Conservation (phyloP, 306 rosid genomes). For the Pterocarpus santalinus region DNA sequence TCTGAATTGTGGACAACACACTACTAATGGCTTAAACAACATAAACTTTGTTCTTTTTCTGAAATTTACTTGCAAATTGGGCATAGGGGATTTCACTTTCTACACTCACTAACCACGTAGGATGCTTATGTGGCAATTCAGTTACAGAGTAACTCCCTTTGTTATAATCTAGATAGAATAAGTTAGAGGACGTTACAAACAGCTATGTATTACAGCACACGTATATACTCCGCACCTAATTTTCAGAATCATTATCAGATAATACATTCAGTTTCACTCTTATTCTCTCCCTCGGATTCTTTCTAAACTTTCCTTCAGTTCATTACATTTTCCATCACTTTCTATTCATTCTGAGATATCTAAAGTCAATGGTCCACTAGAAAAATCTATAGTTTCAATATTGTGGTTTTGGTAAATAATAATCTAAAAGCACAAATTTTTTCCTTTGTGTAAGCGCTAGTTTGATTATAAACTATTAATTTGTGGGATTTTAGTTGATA, state of each 20-base stretch:
- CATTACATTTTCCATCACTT: background rate
- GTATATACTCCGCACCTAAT: background rate
- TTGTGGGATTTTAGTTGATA: conserved; percentile 32
- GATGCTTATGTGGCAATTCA: background rate
- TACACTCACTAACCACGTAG: background rate
- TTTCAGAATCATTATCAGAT: background rate
- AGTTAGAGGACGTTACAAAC: background rate
- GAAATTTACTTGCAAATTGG: conserved; percentile 29
- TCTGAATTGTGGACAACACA: background rate
- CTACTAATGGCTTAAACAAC: conserved; percentile 25
- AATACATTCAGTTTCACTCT: background rate
- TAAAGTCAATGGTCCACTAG: background rate
- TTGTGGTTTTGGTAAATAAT: conserved; percentile 40
- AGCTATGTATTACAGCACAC: background rate
- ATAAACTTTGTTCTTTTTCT: background rate
- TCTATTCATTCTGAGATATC: background rate
- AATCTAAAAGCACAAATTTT: conserved; percentile 19
- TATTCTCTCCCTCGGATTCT: background rate
- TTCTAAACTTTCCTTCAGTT: background rate
- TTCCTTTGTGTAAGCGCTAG: conserved; percentile 29
- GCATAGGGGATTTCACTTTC: background rate
- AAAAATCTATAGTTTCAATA: conserved; percentile 15
- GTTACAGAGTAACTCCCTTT: background rate
- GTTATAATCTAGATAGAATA: too few relatives aligned
- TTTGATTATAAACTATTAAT: conserved; percentile 23